A percentile compares a stretch with the other conserved stretches of the same genome.
Conservation (phyloP, 202 grass and related monocot genomes). For the Schoenoplectus triqueter region DNA sequence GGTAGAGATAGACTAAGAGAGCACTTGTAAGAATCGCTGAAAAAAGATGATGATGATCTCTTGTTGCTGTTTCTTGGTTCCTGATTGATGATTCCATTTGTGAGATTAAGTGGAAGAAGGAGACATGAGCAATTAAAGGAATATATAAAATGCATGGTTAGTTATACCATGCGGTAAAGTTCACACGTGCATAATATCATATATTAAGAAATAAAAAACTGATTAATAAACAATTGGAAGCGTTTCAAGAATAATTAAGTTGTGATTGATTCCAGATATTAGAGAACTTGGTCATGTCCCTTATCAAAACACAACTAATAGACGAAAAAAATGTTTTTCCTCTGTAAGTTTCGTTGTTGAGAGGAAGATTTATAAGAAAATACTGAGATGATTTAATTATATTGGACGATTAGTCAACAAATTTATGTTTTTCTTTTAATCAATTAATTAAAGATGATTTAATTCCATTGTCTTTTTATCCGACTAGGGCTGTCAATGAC, state of each 20-base stretch:
- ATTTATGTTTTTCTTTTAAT: too few species aligned
- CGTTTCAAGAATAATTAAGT: background rate
- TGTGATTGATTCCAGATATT: background rate
- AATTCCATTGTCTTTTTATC: too few species aligned
- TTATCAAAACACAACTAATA: background rate
- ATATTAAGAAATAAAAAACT: background rate
- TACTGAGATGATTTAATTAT: background rate
- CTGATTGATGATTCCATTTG: constrained; percentile 33
- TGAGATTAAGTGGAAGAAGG: constrained; percentile 33
- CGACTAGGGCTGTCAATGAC: too few species aligned
- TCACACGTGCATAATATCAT: constrained; percentile 27
- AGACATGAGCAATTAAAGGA: constrained; percentile 21
- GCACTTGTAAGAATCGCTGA: constrained; percentile 53
- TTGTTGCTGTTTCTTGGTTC: constrained; percentile 35
- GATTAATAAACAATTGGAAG: background rate
- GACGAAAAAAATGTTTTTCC: background rate
- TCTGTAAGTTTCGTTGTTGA: background rate
- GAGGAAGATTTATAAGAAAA: background rate
- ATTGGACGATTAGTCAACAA: too few species aligned
- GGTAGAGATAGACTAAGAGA: constrained; percentile 79
- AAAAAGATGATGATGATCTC: constrained; percentile 49
- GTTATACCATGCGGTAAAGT: constrained; percentile 7
- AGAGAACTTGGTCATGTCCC: background rate
- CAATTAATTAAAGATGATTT: too few species aligned
- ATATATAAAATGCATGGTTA: constrained; percentile 27